Evolutionary conservation across 352 stramenopile genomes (phyloP).

Genomic region (Pythium chondricola): DNA sequence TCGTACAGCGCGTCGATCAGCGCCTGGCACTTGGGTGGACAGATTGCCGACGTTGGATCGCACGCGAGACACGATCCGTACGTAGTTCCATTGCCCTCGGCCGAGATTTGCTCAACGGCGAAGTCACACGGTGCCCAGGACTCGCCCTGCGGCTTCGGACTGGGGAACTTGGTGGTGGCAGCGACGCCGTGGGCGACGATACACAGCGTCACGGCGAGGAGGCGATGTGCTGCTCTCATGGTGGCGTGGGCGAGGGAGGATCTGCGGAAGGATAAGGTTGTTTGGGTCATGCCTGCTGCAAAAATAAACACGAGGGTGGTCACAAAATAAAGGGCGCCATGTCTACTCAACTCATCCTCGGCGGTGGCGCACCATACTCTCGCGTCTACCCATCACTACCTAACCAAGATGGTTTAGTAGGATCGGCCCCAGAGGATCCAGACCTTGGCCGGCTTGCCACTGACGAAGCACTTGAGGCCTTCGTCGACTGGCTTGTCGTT

Average conservation of each 20-base stretch:
- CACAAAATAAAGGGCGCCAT: no score
- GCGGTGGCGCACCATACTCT: no score
- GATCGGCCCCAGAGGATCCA: slow-evolving; percentile 84
- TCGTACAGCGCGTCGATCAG: slow-evolving; percentile 67
- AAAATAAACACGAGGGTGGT: no score
- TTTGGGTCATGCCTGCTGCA: no score
- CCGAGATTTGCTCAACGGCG: slow-evolving; percentile 37
- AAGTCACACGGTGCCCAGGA: slow-evolving; percentile 58
- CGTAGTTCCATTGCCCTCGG: slow-evolving; percentile 51
- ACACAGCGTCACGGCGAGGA: slow-evolving; percentile 11
- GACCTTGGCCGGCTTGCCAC: slow-evolving; percentile 93
- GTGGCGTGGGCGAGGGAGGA: not conserved
- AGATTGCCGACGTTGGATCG: slow-evolving; percentile 40
- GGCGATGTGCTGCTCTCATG: not conserved
- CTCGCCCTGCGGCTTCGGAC: slow-evolving; percentile 45
- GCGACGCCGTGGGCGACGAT: slow-evolving; percentile 4
- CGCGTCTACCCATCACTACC: no score
- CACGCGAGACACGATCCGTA: slow-evolving; percentile 64
- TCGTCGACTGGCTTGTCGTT: slow-evolving; percentile 77
- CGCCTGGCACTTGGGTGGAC: slow-evolving; percentile 60
- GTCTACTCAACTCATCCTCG: no score
- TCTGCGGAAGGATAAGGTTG: not conserved
- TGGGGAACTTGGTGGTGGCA: slow-evolving; percentile 33
- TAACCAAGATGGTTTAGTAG: slow-evolving; percentile 78
- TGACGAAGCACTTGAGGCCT: slow-evolving; percentile 97